Base-by-base conservation (phyloP, 2,329 filamentous ascomycete species). In the Talaromyces sp. region DNA sequence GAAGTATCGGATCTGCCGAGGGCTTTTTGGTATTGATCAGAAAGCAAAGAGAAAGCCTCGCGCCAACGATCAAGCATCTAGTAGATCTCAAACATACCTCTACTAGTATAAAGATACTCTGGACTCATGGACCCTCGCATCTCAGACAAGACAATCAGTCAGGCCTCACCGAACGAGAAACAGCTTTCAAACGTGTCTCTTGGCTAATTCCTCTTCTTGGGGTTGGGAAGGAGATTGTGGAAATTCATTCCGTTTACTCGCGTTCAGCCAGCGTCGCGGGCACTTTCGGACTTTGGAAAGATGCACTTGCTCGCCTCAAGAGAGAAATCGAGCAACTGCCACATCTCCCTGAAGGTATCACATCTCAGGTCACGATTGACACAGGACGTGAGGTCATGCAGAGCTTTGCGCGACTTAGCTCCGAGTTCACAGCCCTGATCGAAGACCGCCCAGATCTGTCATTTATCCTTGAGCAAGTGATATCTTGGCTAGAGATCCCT, bases 1-100 rank as follows among this genome's bases (percentile, higher is more conserved):
- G 93, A 72, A 93, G 92, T 74, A 85, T 91, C 58, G 92, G 92
- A 0, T 91, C 91, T 69, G 81, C 97, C n/a, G 95, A 99, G 75
- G 92, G 93, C 31, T 84, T 97, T 66, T 81, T 98, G 35, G 84
- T 89, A 64, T 67, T 78, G 37, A 70, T 76, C 49, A 71, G 79
- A 52, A 77, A 73, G 52, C 80, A 82, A 69, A 75, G 79, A 68
- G 69, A 75, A 49, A 64, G 69, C 15, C 69, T 81, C 58, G 73
- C 74, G 5, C 73, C 75, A 3, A 69, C 73, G 5, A 67, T 78
- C 19, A 71, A 68, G 33, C 70, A 74, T 1, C 47, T 81, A 31
- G 68, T 65, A 25, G 69, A 67, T 6, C 67, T 82, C 45, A 72
- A 71, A 58, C 71, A 67, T 22, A 73, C 70, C 5, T 67, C 77